Conservation (phyloP, 208 protist species). For the Acanthamoeba healyi region DNA sequence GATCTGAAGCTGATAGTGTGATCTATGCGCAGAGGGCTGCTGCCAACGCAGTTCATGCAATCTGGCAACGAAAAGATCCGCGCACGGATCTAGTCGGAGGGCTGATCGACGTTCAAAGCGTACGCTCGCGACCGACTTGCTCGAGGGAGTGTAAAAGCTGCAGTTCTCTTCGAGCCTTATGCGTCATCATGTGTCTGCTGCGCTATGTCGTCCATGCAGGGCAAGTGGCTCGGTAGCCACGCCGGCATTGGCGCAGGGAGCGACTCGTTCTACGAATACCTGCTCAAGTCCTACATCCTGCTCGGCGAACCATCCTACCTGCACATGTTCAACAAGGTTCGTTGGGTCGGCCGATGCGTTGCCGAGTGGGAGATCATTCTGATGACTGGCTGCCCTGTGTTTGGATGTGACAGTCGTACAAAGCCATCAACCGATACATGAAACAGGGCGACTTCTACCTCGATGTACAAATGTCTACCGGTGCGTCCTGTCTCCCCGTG, state of each 20-base stretch:
- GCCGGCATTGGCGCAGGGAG: constrained; percentile 87
- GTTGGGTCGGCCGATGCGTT: too few relatives aligned
- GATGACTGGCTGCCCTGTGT: not conserved
- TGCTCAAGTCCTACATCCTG: constrained; percentile 91
- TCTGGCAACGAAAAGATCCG: constrained; percentile 81
- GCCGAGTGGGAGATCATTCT: not conserved
- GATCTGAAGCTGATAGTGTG: too few relatives aligned
- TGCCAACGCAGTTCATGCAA: constrained; percentile 76
- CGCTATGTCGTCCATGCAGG: not conserved
- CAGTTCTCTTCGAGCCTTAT: too few relatives aligned
- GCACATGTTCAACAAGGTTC: constrained; percentile 77
- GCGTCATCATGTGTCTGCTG: too few relatives aligned
- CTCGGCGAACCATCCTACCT: constrained; percentile 86
- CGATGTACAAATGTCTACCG: constrained; percentile 87
- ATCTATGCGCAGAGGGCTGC: constrained; percentile 78
- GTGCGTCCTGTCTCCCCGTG: too few relatives aligned
- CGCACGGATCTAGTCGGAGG: not conserved
- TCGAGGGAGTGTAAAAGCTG: too few relatives aligned
- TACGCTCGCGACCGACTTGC: too few relatives aligned
- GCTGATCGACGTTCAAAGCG: constrained; percentile 10
- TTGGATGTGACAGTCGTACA: constrained; percentile 46
- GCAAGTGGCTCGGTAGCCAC: not conserved
- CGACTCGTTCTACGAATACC: constrained; percentile 94
- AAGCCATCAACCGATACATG: constrained; percentile 74
- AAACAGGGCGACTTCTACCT: constrained; percentile 87